Base-by-base conservation (phyloP, 345 rosid genomes). In the Zanthoxylum bungeanum region DNA sequence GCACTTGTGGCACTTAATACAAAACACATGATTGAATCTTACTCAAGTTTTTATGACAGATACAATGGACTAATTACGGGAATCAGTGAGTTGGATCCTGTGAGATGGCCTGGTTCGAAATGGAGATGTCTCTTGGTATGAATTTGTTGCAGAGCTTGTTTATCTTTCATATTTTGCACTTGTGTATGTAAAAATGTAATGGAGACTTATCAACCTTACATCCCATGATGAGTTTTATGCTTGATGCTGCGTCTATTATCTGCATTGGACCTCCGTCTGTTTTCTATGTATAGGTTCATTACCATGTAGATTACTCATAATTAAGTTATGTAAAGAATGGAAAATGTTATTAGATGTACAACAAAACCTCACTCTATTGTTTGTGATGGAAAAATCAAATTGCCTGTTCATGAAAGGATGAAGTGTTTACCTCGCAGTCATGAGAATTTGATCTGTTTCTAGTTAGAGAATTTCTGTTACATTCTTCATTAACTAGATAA, bases 61-160 rank as follows among this genome's bases (percentile, higher is more conserved):
- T 83, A 78, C 74, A 80, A 86, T 28, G 99, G 99, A 62, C 77
- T 93, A 62, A 86, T 95, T 80, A 84, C 88, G 44, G 91, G 93
- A 62, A 76, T 91, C 69, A 85, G 89, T 69, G 99, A 95, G 66
- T 66, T 88, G 50, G 99, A 95, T 84, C 98, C 98, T 72, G 68
- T 77, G 65, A 79, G 98, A 76, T 95, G 99, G 99, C 90, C 94
- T 69, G 86, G 89, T 70, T 95, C 99, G 17, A 95, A 91, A 82
- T 95, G 99, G 99, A 86, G 91, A 85, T 89, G 97, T 81, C 88
- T 95, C 60, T 34, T 73, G 91, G 99, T 94, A 86, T 57, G 75
- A 60, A 2, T 27, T 40, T 64, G 40, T 44, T 12, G 7, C 16
- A 24, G 49, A 46, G 49, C 49, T 47, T 47, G 8, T 22, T 51